phyloP scores from a whole-genome alignment of 192 early-diverging fungal species.

The Backusella mclennaniae region DNA sequence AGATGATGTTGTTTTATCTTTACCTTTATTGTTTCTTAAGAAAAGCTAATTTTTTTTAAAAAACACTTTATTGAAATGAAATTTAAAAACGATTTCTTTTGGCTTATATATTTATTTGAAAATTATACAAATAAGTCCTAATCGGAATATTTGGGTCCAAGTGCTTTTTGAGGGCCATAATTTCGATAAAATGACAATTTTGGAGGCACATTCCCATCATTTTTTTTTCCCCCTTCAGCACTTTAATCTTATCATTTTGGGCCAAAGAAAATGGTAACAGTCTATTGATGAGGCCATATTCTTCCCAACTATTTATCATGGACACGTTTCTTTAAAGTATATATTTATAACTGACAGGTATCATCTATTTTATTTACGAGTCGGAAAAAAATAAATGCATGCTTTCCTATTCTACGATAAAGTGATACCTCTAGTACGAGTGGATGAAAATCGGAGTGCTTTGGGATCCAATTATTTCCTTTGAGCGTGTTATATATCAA shows the following conservation, averaged over 20 bases:
- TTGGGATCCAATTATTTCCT: neutral
- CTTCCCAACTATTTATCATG: no score
- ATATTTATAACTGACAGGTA: neutral
- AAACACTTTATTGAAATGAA: neutral
- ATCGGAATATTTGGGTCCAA: neutral
- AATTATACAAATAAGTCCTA: neutral
- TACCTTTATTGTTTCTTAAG: neutral
- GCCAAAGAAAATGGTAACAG: neutral
- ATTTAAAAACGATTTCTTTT: neutral
- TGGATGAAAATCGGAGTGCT: neutral
- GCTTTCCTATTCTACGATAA: neutral
- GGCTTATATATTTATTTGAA: neutral
- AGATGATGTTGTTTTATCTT: neutral
- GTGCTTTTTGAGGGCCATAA: neutral
- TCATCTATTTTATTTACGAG: neutral
- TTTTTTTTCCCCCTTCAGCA: neutral
- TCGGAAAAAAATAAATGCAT: neutral
- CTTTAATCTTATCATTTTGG: neutral
- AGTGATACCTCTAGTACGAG: neutral
- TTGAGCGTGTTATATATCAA: neutral
- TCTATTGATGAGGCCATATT: neutral
- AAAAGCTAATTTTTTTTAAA: neutral
- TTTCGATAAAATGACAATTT: neutral
- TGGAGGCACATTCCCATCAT: neutral
- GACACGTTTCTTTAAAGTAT: neutral